Base-by-base conservation (phyloP, 306 rosid species). In the Psophocarpus tetragonolobus region DNA sequence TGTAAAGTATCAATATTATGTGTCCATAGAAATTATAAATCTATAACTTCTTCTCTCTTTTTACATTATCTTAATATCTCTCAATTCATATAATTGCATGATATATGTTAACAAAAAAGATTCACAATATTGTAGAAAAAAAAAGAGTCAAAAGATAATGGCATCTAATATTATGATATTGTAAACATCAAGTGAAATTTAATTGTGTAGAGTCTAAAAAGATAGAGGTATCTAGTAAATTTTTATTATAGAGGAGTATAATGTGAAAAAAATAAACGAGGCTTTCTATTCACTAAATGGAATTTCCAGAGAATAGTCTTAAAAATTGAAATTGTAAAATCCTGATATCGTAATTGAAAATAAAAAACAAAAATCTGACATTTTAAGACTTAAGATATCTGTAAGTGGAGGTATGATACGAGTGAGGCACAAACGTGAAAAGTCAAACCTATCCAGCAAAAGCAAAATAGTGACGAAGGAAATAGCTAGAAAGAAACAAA, bases 401-500 rank as follows among this genome's bases (percentile, higher is more conserved):
- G 68, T 63, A 51, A 38, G 41, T 69, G 66, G 36, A 11, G 17
- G 38, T 61, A 45, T 70, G 10, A 71, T 17, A 26, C 56, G 65
- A 53, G 57, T 23, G 65, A 63, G 63, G 60, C 47, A 27, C 41
- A 82, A 78, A 50, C 61, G 51, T 62, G 45, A 72, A 82, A 82
- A 72, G 80, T 75, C 82, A 81, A 74, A 67, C 76, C 77, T 51
- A 39, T 36, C 14, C 26, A 26, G 68, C 21, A 77, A 83, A 88
- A 79, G 80, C 63, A 44, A 73, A 78, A 45, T 75, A 80, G 72
- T 54, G 80, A 76, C 12, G 84, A 81, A 61, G 35, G 75, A 81
- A 57, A 70, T 76, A 75, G 60, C 18, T 48, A 83, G 42, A 87
- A 85, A 80, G 74, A 73, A 78, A 76, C 48, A 56, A 74, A 69